phyloP scores from a whole-genome alignment of 2,329 filamentous ascomycete genomes.

The Blastomyces silverae region DNA sequence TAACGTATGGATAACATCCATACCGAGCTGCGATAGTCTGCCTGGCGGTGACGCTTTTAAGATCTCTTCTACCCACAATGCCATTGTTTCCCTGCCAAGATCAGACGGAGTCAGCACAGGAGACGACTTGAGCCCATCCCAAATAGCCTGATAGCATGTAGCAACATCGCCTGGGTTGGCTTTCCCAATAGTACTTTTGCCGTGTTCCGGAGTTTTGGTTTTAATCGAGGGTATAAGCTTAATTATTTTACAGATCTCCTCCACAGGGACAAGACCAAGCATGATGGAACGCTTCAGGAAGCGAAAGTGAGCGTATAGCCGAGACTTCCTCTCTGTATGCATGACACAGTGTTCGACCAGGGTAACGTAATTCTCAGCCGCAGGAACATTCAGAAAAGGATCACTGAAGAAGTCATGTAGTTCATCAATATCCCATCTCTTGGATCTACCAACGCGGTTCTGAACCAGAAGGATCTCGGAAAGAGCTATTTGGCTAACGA shows the following conservation, averaged over 20 bases:
- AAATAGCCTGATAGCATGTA: conserved; percentile 30
- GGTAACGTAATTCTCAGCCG: conserved; percentile 33
- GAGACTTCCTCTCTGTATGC: conserved; percentile 20
- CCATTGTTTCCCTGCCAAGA: conserved; percentile 28
- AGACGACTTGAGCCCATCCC: conserved; percentile 35
- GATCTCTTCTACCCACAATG: conserved; percentile 32
- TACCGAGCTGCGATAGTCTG: conserved; percentile 25
- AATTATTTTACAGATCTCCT: conserved; percentile 32
- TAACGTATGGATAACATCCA: conserved; percentile 25
- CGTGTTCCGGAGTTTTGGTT: conserved; percentile 18
- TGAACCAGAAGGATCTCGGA: conserved; percentile 23
- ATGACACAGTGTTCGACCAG: conserved; percentile 27
- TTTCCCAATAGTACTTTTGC: conserved; percentile 4
- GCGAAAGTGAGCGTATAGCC: conserved; percentile 25
- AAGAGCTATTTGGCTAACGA: conserved; percentile 5
- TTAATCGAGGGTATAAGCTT: conserved; percentile 25
- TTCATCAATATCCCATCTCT: conserved; percentile 23
- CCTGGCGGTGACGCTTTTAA: conserved; percentile 17
- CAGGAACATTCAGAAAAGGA: conserved; percentile 32
- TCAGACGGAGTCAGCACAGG: conserved; percentile 32
- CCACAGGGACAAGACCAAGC: conserved; percentile 31
- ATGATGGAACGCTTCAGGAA: conserved; percentile 29
- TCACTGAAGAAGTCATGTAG: conserved; percentile 33
- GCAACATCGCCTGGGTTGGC: conserved; percentile 22
- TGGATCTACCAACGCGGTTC: neutral